phyloP scores from a whole-genome alignment of 768 basidiomycete genomes.

The Pleurotus eryngii region DNA sequence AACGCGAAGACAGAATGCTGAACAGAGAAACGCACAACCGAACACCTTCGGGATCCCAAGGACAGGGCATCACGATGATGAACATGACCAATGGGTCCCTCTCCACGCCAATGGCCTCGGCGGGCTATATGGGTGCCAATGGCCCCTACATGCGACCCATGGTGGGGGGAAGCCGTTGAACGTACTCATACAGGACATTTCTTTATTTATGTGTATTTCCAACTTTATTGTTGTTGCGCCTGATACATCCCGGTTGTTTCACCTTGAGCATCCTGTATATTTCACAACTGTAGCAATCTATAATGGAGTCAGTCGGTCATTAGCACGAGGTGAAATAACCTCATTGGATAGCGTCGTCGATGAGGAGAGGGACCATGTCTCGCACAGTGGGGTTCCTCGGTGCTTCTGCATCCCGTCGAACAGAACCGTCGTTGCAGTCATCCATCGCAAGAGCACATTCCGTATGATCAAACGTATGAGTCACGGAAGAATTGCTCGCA shows the following conservation, averaged over 20 bases:
- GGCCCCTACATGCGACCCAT: constrained; percentile 67
- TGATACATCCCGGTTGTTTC: no score
- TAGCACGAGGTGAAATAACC: no score
- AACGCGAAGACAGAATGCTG: constrained; percentile 66
- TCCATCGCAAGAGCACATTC: constrained; percentile 63
- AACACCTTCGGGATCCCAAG: constrained; percentile 47
- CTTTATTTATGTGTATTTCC: background rate
- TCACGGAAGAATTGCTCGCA: constrained; percentile 15
- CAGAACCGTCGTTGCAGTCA: constrained; percentile 66
- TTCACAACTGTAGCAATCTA: background rate
- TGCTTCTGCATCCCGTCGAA: no score
- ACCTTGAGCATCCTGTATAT: no score
- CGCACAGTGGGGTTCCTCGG: no score
- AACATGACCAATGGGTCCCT: constrained; percentile 35
- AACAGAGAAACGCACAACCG: constrained; percentile 53
- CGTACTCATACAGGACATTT: background rate
- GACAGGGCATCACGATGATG: constrained; percentile 33
- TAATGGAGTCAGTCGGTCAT: background rate
- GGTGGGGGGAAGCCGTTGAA: constrained; percentile 45
- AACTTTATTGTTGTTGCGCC: no score
- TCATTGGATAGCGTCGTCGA: no score
- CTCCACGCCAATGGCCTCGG: constrained; percentile 43
- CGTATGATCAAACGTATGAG: constrained; percentile 22
- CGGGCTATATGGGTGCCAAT: constrained; percentile 55
- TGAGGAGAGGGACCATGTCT: no score